These are phyloP conservation scores for Penicillium tannophilum DNA, from an alignment of 495 filamentous ascomycete genomes.

Conservation along the genomic window DNA sequence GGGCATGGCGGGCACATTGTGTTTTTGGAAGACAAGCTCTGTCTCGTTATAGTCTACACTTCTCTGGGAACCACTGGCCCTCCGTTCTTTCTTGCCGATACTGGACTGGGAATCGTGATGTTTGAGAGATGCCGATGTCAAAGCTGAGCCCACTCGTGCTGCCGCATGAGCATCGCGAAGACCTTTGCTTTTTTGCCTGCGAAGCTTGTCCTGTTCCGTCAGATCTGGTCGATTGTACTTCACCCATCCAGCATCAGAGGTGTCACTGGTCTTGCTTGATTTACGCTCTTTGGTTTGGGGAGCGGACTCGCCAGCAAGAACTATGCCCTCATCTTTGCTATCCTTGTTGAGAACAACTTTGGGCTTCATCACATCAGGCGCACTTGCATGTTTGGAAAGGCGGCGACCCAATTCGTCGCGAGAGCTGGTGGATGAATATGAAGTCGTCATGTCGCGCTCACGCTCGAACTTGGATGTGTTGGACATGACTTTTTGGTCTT, in stretches of 20 bases:
- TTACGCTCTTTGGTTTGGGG: constrained; percentile 47
- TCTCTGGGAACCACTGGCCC: constrained; percentile 48
- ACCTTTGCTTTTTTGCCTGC: constrained; percentile 61
- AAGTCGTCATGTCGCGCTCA: constrained; percentile 61
- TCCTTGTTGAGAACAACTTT: constrained; percentile 65
- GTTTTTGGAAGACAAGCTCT: constrained; percentile 62
- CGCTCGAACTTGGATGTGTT: constrained; percentile 65
- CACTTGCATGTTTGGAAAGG: constrained; percentile 69
- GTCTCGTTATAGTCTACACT: constrained; percentile 55
- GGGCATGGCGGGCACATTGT: constrained; percentile 76
- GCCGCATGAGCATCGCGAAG: constrained; percentile 59
- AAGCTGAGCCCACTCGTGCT: constrained; percentile 54
- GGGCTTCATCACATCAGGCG: constrained; percentile 67
- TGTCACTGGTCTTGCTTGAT: constrained; percentile 46
- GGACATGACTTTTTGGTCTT: constrained; percentile 72
- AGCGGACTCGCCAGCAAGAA: constrained; percentile 51
- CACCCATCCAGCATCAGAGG: constrained; percentile 48
- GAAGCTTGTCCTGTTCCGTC: constrained; percentile 55
- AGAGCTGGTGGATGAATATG: constrained; percentile 62
- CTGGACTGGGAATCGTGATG: constrained; percentile 67
- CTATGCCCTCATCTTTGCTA: constrained; percentile 58
- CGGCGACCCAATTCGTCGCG: constrained; percentile 60
- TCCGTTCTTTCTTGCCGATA: constrained; percentile 52
- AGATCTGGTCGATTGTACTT: constrained; percentile 50
- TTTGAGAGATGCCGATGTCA: constrained; percentile 65